Base-by-base conservation (phyloP, 371 early-diverging fungal genomes). In the Mucor sp. region DNA sequence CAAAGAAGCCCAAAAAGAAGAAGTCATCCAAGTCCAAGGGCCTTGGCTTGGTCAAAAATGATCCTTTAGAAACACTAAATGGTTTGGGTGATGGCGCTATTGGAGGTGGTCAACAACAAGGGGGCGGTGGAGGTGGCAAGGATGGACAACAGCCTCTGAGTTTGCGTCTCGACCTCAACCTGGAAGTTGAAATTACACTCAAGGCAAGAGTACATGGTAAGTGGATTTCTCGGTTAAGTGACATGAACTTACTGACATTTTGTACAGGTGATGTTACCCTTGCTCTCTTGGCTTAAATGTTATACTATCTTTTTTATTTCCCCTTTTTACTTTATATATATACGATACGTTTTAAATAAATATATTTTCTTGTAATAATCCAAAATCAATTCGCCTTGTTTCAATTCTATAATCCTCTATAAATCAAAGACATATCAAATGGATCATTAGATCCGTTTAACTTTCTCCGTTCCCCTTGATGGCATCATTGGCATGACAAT, bases 131-230 rank as follows among this genome's bases (percentile, higher is more conserved):
- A 23, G 69, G 69, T 50, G 72, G 59, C 56, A 44, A n/a, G 6
- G 58, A 48, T 15, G 68, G 68, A 32, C 33, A 32, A 15, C 48
- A 70, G 8, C 71, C 76, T 60, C 63, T 76, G 23, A 76, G 74
- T 58, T 62, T 76, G 21, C 76, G 77, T 55, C 63, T 77, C 37
- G 77, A 77, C 57, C 69, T 77, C 27, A 77, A 77, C 48, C 47
- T 77, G 11, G 77, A 77, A n/a, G 74, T 77, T 23, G 77, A 77
- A 39, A 74, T 77, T 19, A 69, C 71, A 47, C 57, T 77, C 15
- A 71, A 73, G 23, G 77, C 77, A 12, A 59, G 65, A 23, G 71
- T 77, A 4, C 77, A 74, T 65, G 77, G 66, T 28, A 44, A 61
- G 55, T 9, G 8, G 4, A 0, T 25, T 27, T 25, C 27, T 28